Evolutionary conservation across 805 yeast genomes (phyloP).

Genomic region (Metschnikowia similis): DNA sequence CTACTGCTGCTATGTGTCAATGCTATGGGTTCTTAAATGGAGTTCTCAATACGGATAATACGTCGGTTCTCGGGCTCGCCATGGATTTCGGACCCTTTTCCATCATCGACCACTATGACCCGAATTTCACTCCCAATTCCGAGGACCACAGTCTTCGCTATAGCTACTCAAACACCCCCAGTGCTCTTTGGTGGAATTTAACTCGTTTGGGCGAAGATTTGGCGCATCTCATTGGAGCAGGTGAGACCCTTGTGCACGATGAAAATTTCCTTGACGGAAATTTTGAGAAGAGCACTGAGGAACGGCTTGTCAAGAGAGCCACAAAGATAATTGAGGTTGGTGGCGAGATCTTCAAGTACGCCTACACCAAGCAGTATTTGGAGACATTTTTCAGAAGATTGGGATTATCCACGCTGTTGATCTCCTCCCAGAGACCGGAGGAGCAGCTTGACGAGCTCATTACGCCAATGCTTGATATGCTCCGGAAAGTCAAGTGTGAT

Average conservation of each 20-base stretch:
- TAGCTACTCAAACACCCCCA: slow-evolving; percentile 78
- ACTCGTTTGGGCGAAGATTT: slow-evolving; percentile 79
- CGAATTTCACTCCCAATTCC: slow-evolving; percentile 81
- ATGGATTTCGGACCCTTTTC: slow-evolving; percentile 96
- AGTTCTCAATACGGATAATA: slow-evolving; percentile 90
- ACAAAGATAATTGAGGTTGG: slow-evolving; percentile 58
- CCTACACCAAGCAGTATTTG: slow-evolving; percentile 57
- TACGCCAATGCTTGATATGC: slow-evolving; percentile 56
- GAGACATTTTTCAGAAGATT: slow-evolving; percentile 58
- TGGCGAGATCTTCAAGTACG: slow-evolving; percentile 60
- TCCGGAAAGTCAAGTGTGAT: slow-evolving; percentile 63
- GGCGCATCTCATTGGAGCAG: slow-evolving; percentile 77
- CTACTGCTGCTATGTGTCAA: slow-evolving; percentile 80
- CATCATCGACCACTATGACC: slow-evolving; percentile 80
- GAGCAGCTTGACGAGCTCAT: slow-evolving; percentile 44
- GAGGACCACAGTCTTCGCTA: slow-evolving; percentile 75
- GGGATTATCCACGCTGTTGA: slow-evolving; percentile 50
- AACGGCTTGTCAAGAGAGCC: slow-evolving; percentile 55
- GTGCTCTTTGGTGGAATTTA: slow-evolving; percentile 90
- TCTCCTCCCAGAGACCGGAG: slow-evolving; percentile 29
- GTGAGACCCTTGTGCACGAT: slow-evolving; percentile 44
- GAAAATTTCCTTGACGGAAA: slow-evolving; percentile 14
- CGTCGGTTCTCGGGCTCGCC: slow-evolving; percentile 81
- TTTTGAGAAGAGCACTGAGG: slow-evolving; percentile 48
- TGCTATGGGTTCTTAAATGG: slow-evolving; percentile 92